Conservation (phyloP, 1,284 basidiomycete genomes). For the Wolfiporia cocos region DNA sequence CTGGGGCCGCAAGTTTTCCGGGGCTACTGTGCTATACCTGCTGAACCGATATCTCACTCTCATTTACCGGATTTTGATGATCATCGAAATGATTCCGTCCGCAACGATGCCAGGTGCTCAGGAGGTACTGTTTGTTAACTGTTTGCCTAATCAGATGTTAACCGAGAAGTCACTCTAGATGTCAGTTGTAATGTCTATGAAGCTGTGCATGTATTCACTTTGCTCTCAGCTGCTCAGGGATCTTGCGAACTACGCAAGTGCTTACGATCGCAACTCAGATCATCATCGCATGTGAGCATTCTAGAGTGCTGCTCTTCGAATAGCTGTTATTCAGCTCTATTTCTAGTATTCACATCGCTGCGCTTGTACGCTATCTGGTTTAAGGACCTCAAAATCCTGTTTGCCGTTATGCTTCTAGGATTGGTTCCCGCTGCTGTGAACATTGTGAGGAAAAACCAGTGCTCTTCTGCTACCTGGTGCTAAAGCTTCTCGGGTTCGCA, state of each 20-base stretch:
- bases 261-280: slow-evolving; percentile 3
- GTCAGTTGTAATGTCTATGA: too few relatives aligned
- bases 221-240: slow-evolving; percentile 7
- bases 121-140: slow-evolving; percentile 1
- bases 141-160: background rate
- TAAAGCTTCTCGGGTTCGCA: background rate
- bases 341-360: slow-evolving; percentile 13
- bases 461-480: background rate
- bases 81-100: slow-evolving; percentile 9
- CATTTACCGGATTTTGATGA: slow-evolving; percentile 9
- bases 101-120: slow-evolving; percentile 3
- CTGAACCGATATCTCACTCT: slow-evolving; percentile 15
- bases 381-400: slow-evolving; percentile 10
- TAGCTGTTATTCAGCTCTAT: background rate
- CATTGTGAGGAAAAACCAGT: slow-evolving; percentile 7
- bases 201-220: too few relatives aligned
- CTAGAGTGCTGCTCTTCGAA: background rate
- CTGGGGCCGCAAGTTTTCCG: slow-evolving; percentile 14
- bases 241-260: slow-evolving; percentile 9
- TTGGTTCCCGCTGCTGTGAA: slow-evolving; percentile 12
- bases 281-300: slow-evolving; percentile 4
- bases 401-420: slow-evolving; percentile 9
- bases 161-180: too few relatives aligned
- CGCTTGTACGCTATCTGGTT: slow-evolving; percentile 17
- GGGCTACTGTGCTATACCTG: slow-evolving; percentile 13